Conservation (phyloP, 352 stramenopile genomes). For the Pythium pectinolyticum region DNA sequence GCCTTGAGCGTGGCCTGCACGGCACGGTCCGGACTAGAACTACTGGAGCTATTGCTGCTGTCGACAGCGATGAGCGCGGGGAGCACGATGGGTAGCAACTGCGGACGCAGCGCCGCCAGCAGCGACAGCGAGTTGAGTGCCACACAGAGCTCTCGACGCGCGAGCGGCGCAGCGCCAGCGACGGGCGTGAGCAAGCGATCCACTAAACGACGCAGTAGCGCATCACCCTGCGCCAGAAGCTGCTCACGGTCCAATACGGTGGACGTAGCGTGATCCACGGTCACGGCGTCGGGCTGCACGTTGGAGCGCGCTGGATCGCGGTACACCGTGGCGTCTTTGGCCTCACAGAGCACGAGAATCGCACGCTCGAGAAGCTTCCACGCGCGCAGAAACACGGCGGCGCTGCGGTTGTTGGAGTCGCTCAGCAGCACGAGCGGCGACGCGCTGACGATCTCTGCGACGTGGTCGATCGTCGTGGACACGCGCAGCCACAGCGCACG, state of each 20-base stretch:
- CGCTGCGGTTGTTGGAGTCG: slow-evolving; percentile 51
- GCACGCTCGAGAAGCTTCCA: slow-evolving; percentile 64
- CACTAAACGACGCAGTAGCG: slow-evolving; percentile 44
- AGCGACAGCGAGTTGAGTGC: slow-evolving; percentile 71
- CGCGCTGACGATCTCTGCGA: slow-evolving; percentile 38
- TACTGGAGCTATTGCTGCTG: too few relatives aligned
- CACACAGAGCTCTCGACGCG: slow-evolving; percentile 56
- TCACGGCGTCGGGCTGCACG: slow-evolving; percentile 65
- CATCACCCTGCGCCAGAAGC: slow-evolving; percentile 44
- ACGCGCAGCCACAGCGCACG: slow-evolving; percentile 38
- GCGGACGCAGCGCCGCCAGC: slow-evolving; percentile 55
- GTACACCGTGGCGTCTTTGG: slow-evolving; percentile 59
- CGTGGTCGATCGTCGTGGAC: slow-evolving; percentile 44
- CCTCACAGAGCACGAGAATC: slow-evolving; percentile 54
- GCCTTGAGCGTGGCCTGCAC: slow-evolving; percentile 65
- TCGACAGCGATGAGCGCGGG: slow-evolving; percentile 40
- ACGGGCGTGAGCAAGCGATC: slow-evolving; percentile 32
- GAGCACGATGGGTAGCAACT: slow-evolving; percentile 57
- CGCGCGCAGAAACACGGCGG: slow-evolving; percentile 47
- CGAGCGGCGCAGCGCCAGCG: slow-evolving; percentile 21
- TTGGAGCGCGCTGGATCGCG: slow-evolving; percentile 76
- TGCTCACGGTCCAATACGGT: slow-evolving; percentile 35
- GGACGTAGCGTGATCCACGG: slow-evolving; percentile 47
- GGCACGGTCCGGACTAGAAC: too few relatives aligned
- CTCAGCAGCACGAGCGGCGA: slow-evolving; percentile 27